Conservation (phyloP, 2,329 filamentous ascomycete species). For the Cercospora sojina region DNA sequence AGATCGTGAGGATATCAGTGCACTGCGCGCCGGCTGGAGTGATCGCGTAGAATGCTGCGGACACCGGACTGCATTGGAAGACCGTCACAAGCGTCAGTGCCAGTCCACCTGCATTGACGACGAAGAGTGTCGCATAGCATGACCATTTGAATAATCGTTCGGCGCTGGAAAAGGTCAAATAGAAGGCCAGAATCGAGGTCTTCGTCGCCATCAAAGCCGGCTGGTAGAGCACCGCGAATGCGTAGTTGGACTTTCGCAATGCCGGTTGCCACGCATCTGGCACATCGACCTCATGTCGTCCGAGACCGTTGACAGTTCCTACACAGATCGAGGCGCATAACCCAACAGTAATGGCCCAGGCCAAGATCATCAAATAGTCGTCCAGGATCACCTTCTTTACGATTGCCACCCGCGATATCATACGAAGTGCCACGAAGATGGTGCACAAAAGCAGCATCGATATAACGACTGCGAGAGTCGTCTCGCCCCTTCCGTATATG, state of each 20-base stretch:
- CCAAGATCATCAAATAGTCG: slow-evolving; percentile 76
- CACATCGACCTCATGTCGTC: slow-evolving; percentile 65
- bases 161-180: slow-evolving; percentile 76
- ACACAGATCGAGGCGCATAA: slow-evolving; percentile 66
- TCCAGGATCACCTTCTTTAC: slow-evolving; percentile 71
- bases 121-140: slow-evolving; percentile 73
- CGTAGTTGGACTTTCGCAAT: slow-evolving; percentile 60
- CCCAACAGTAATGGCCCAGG: slow-evolving; percentile 72
- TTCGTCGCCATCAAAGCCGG: slow-evolving; percentile 88
- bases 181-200: slow-evolving; percentile 89
- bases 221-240: slow-evolving; percentile 67
- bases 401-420: slow-evolving; percentile 70
- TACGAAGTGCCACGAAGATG: slow-evolving; percentile 70
- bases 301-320: slow-evolving; percentile 64
- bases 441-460: slow-evolving; percentile 68
- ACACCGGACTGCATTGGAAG: slow-evolving; percentile 76
- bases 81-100: slow-evolving; percentile 83
- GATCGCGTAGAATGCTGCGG: slow-evolving; percentile 63
- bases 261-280: slow-evolving; percentile 47
- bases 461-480: slow-evolving; percentile 69
- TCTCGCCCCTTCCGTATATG: slow-evolving; percentile 37
- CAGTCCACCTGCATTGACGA: slow-evolving; percentile 76
- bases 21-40: slow-evolving; percentile 52
- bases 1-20: slow-evolving; percentile 62
- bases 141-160: slow-evolving; percentile 73